Base-by-base conservation (phyloP, 2,329 filamentous ascomycete genomes). In the Ophiostoma ips region DNA sequence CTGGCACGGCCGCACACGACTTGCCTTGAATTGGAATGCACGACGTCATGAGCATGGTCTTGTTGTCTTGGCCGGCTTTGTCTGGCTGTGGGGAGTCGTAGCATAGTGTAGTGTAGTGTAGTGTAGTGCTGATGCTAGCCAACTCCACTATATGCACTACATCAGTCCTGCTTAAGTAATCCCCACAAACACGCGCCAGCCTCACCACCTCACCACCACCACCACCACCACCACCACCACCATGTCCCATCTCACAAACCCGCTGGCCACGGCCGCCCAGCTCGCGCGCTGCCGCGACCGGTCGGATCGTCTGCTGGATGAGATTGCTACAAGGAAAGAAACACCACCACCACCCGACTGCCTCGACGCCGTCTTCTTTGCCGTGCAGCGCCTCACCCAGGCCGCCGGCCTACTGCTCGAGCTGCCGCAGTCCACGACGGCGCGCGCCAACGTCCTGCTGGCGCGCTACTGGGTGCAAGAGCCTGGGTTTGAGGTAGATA, bases 341-440 rank as follows among this genome's bases (percentile, higher is more conserved):
- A 18, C 11, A 9, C 8, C 70, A 59, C 64, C 89, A 2, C 82
- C 85, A 1, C 66, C 68, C 31, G 80, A 87, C 55, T 69, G 90
- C 13, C 83, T 86, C 63, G 80, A 84, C 60, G 75, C 77, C 55
- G 71, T 89, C 55, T 81, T 83, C 58, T 83, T 81, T 63, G 74
- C 81, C 49, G 81, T 83, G 34, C 80, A 84, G 61, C 76, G 77
- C 57, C 75, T 90, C 40, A 86, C 83, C 3, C 86, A 92, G 65
- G 79, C 83, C 19, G 84, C 85, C 11, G 86, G 86, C 30, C 74
- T 94, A 47, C 76, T 96, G 16, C 74, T 98, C 3, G 79, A 86
- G 45, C 72, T 96, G 36, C 85, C 87, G 7, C 88, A 95, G 62
- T 86, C 88, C 57, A 79, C 87, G 36, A 86, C 92, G 36, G 85